Conservation (phyloP, 1,284 basidiomycete species). For the Trichosporon faecale region DNA sequence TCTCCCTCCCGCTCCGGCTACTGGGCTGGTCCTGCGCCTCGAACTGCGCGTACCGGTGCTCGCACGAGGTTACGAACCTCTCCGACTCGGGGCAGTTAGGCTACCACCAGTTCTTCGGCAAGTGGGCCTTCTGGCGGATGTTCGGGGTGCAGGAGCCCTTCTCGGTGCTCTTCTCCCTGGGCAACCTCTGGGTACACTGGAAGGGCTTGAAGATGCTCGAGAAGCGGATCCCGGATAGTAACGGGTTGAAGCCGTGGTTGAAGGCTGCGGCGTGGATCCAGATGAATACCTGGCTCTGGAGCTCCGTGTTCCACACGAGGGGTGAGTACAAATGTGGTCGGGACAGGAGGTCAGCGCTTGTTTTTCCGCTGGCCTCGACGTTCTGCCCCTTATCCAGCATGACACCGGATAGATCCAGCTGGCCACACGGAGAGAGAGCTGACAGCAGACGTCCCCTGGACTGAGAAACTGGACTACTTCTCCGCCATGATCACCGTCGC, state of each 20-base stretch:
- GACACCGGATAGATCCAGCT: no score
- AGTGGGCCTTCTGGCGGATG: conserved; percentile 91
- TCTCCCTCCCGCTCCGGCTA: conserved; percentile 58
- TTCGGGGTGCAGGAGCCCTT: conserved; percentile 90
- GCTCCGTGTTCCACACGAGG: conserved; percentile 84
- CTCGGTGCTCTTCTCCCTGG: conserved; percentile 80
- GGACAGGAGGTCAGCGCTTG: neutral
- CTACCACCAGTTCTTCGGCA: conserved; percentile 84
- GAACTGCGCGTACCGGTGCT: conserved; percentile 86
- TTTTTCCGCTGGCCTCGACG: no score
- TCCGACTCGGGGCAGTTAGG: conserved; percentile 49
- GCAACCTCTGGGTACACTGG: conserved; percentile 74
- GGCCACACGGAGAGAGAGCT: no score
- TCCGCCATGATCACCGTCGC: conserved; percentile 81
- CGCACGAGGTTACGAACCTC: conserved; percentile 73
- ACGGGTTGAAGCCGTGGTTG: conserved; percentile 72
- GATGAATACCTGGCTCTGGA: conserved; percentile 92
- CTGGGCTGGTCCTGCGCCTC: conserved; percentile 71
- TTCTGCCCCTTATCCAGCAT: no score
- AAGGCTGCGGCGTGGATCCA: conserved; percentile 67
- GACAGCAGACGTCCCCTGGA: conserved; percentile 57
- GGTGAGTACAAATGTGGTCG: conserved; percentile 57
- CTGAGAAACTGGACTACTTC: conserved; percentile 94
- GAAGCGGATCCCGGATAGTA: conserved; percentile 59
- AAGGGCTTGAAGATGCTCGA: conserved; percentile 59